Evolutionary conservation across 2,329 filamentous ascomycete genomes (phyloP).

Genomic region (Pseudocercospora fijiensis): DNA sequence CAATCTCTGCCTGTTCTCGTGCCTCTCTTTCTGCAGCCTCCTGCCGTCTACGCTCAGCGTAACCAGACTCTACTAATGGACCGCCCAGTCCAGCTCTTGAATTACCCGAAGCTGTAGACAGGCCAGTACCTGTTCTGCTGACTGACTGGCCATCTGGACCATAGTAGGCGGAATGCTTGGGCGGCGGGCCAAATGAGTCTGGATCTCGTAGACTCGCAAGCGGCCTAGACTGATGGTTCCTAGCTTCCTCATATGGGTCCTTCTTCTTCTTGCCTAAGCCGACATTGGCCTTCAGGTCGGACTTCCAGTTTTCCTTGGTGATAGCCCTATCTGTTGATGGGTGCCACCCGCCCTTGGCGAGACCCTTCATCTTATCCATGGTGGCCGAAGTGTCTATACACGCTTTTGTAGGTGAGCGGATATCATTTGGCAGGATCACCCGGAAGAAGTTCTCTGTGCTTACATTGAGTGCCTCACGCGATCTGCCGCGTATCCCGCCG

Average conservation of each 20-base stretch:
- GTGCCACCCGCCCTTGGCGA: constrained; percentile 52
- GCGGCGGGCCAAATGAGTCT: constrained; percentile 72
- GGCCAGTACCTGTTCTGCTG: constrained; percentile 39
- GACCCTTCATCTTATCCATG: constrained; percentile 40
- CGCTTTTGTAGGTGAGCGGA: not conserved
- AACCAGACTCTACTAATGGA: constrained; percentile 40
- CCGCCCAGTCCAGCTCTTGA: constrained; percentile 45
- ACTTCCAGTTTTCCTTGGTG: constrained; percentile 57
- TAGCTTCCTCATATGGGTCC: constrained; percentile 44
- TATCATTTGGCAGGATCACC: not conserved
- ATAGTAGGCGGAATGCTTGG: constrained; percentile 61
- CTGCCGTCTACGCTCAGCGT: constrained; percentile 22
- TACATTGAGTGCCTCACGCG: constrained; percentile 1
- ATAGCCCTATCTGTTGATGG: constrained; percentile 48
- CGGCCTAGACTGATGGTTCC: constrained; percentile 60
- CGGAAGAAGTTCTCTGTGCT: not conserved
- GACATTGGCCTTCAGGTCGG: constrained; percentile 32
- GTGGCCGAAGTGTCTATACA: not conserved
- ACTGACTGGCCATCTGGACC: constrained; percentile 33
- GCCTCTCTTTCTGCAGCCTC: constrained; percentile 37
- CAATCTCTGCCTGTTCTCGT: constrained; percentile 39
- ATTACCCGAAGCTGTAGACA: constrained; percentile 25
- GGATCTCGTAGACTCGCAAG: constrained; percentile 71
- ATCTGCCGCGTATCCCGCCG: not conserved
- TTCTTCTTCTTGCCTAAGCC: constrained; percentile 51